Base-by-base conservation (phyloP, 768 basidiomycete species). In the Suillus tomentosus region DNA sequence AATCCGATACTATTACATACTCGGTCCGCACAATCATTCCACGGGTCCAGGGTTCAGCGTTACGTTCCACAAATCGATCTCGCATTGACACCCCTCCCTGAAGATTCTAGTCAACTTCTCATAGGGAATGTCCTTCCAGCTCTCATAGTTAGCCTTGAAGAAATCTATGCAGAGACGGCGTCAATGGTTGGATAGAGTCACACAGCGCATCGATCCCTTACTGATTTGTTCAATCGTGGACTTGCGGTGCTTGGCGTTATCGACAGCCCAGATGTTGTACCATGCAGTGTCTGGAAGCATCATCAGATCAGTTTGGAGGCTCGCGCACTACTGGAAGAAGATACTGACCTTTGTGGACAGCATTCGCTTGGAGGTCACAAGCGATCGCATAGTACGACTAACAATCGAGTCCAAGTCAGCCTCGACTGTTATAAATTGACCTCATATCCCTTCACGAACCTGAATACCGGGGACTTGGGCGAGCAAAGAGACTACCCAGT, bases 391-490 rank as follows among this genome's bases (percentile, higher is more conserved):
- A 40, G 56, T 57, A 57, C 37, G 56, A 57, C 56, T 57, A 14
- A 17, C 15, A 2, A 9, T 39, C 1, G 2, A 8, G 56, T 57
- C 56, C 1, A 2, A 3, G 56, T 57, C 56, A 57, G 39, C 3
- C 8, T 31, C 6, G 5, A 51, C 3, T 27, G 24, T 7, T 24
- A 36, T 8, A 39, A 15, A 39, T 5, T 3, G 14, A 22, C 37
- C 37, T 15, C 55, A 37, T 34, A 6, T 6, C 17, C 10, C 1
- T 24, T 14, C 36, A 56, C 62, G 27, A 34, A 59, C 66, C 65
- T 67, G 66, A 63, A 67, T 63, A 36, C 66, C 61, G 5, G 66
- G 66, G 14, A 67, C 53, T 62, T 66, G 66, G n/a, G 66, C 61
- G 4, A 66, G 56, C 6, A 67, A 31, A 15, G 47, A 60, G 36